A percentile compares a stretch with the other conserved stretches of the same genome.
phyloP scores from a whole-genome alignment of 2,329 filamentous ascomycete genomes.

The Penicillium brevicompactum region DNA sequence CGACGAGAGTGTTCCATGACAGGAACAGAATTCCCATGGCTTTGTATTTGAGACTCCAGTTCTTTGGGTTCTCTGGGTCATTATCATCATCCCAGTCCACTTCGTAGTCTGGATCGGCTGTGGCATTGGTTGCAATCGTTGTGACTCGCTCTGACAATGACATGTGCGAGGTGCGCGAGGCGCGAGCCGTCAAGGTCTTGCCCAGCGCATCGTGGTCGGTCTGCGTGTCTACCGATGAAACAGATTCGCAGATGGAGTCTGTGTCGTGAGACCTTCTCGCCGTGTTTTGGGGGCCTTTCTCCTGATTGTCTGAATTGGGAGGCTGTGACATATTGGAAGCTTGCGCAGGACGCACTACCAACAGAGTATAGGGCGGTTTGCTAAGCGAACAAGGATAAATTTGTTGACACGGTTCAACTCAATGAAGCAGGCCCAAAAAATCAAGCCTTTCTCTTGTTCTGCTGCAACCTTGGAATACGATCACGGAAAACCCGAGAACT shows the following conservation, averaged over 20 bases:
- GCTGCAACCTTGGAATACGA: too few species aligned
- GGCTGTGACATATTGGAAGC: neutral
- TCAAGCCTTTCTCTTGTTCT: too few species aligned
- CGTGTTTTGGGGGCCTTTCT: constrained; percentile 24
- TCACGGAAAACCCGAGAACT: too few species aligned
- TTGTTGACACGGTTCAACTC: too few species aligned
- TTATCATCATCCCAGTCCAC: constrained; percentile 68
- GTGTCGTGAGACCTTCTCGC: constrained; percentile 19
- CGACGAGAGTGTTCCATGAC: constrained; percentile 59
- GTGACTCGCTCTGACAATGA: constrained; percentile 45
- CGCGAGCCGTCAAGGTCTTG: constrained; percentile 31
- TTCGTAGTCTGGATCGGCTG: constrained; percentile 65
- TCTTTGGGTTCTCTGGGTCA: constrained; percentile 66
- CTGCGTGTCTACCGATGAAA: constrained; percentile 30
- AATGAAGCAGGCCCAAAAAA: too few species aligned
- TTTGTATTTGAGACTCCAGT: constrained; percentile 67
- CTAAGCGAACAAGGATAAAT: too few species aligned
- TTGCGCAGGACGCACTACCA: too few species aligned
- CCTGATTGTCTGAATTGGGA: constrained; percentile 1
- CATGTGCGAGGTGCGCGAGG: constrained; percentile 35
- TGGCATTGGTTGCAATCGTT: constrained; percentile 49
- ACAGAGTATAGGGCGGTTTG: too few species aligned
- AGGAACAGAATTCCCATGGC: constrained; percentile 56
- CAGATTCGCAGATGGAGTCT: constrained; percentile 30
- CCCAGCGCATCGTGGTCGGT: constrained; percentile 30